phyloP scores from a whole-genome alignment of 2,329 filamentous ascomycete species.

The Colletotrichum tamarilloi region DNA sequence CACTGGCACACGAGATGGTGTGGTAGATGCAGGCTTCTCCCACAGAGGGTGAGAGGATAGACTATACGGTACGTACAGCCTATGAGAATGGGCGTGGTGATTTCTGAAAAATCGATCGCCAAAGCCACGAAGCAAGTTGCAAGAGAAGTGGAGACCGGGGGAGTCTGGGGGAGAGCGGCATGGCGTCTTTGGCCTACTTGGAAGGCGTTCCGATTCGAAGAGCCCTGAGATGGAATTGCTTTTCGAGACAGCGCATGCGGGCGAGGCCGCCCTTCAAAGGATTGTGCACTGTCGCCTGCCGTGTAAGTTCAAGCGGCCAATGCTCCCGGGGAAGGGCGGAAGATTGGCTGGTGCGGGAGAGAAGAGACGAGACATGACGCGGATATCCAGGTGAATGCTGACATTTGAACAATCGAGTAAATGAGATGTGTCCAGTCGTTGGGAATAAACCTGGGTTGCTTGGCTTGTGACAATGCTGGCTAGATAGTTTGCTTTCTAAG shows the following conservation, averaged over 20 bases:
- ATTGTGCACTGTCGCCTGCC: conserved; percentile 19
- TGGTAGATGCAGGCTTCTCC: conserved; percentile 19
- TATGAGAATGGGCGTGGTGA: not conserved
- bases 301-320: conserved; percentile 14
- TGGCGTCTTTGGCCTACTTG: conserved; percentile 22
- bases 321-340: conserved; percentile 31
- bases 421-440: conserved; percentile 14
- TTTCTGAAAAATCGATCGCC: conserved; percentile 10
- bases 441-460: not conserved
- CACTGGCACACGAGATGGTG: conserved; percentile 20
- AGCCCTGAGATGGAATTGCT: conserved; percentile 30
- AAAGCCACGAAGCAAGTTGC: conserved; percentile 14
- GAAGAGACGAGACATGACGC: conserved; percentile 34
- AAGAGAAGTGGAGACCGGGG: conserved; percentile 4
- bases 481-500: not conserved
- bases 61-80: conserved; percentile 19
- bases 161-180: conserved; percentile 19
- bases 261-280: conserved; percentile 26
- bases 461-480: conserved; percentile 2
- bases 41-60: not conserved
- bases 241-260: conserved; percentile 22
- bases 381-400: conserved; percentile 9
- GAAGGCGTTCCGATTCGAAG: conserved; percentile 33
- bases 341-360: conserved; percentile 21
- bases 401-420: conserved; percentile 1